A percentile compares a stretch with the other conserved stretches of the same genome.
Evolutionary conservation across 1,284 basidiomycete species (phyloP).

Genomic region (Salmacisia buchloeana): DNA sequence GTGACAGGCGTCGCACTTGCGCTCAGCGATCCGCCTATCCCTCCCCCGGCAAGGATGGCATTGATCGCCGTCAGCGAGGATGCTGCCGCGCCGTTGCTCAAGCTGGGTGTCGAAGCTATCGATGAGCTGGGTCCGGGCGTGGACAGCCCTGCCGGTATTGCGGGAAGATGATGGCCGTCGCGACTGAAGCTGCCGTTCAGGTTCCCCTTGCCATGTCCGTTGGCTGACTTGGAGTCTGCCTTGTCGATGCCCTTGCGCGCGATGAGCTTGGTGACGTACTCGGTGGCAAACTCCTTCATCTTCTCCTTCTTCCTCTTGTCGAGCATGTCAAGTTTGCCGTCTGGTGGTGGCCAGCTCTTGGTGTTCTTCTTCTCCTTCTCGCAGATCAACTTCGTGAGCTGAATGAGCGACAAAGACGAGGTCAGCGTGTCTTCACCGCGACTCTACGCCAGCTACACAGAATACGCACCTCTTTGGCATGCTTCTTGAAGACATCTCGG

Average conservation of each 20-base stretch:
- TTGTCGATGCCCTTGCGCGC: conserved; percentile 10
- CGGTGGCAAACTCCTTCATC: conserved; percentile 89
- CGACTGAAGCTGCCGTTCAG: too few species aligned
- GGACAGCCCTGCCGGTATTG: not conserved
- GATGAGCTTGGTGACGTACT: conserved; percentile 57
- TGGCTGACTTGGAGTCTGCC: not conserved
- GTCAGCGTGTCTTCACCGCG: not conserved
- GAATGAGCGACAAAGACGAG: conserved; percentile 11
- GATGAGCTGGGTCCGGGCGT: conserved; percentile 3
- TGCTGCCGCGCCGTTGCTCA: not conserved
- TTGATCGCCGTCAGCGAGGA: conserved; percentile 3
- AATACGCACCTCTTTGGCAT: conserved; percentile 78
- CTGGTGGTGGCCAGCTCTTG: conserved; percentile 32
- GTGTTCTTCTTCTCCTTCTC: conserved; percentile 81
- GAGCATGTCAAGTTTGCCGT: conserved; percentile 50
- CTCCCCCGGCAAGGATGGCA: not conserved
- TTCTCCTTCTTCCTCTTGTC: conserved; percentile 80
- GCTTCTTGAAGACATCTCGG: conserved; percentile 82
- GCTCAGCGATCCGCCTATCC: too few species aligned
- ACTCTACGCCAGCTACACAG: not conserved
- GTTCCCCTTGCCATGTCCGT: not conserved
- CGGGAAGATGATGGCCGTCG: too few species aligned
- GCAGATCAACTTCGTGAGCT: conserved; percentile 73
- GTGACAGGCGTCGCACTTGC: conserved; percentile 1
- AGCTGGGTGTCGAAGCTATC: not conserved